Conservation (phyloP, 225 moss, liverwort and hornwort species). For the Sphagnum contortum region DNA sequence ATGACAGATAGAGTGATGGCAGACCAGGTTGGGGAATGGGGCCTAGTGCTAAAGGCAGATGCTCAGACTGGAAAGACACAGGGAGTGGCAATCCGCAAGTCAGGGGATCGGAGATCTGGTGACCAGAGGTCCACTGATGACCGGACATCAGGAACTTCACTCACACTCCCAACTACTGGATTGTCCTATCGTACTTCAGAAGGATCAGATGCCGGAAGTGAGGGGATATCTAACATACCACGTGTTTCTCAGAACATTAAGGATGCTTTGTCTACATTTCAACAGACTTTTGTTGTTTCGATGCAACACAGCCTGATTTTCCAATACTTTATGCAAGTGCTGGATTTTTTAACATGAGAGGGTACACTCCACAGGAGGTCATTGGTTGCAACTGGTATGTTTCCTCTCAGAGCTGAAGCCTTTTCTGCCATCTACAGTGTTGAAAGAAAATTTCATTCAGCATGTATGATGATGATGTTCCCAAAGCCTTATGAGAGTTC, state of each 20-base stretch:
- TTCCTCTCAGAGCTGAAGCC: too few relatives aligned
- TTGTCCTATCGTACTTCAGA: slow-evolving; percentile 22
- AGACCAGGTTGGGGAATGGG: slow-evolving; percentile 73
- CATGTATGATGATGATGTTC: too few relatives aligned
- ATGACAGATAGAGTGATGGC: slow-evolving; percentile 42
- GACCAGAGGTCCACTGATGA: background rate
- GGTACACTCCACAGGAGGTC: slow-evolving; percentile 61
- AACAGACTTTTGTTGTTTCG: slow-evolving; percentile 85
- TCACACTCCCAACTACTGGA: slow-evolving; percentile 9
- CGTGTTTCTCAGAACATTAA: slow-evolving; percentile 51
- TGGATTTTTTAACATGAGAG: slow-evolving; percentile 82
- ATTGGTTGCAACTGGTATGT: slow-evolving; percentile 56
- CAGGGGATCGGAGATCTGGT: slow-evolving; percentile 6
- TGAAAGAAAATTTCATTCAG: too few relatives aligned
- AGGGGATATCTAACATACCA: slow-evolving; percentile 30
- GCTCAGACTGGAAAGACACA: slow-evolving; percentile 24
- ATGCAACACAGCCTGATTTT: slow-evolving; percentile 41
- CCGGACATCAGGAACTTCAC: slow-evolving; percentile 21
- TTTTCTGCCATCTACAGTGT: too few relatives aligned
- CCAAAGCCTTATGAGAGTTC: too few relatives aligned
- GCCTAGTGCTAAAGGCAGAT: slow-evolving; percentile 56
- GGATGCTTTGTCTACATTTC: slow-evolving; percentile 73
- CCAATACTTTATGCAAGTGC: slow-evolving; percentile 82
- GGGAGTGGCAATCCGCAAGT: slow-evolving; percentile 24
- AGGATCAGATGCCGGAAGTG: slow-evolving; percentile 39